Evolutionary conservation across 805 yeast genomes (phyloP).

Genomic region (Monosporozyma aquatica): DNA sequence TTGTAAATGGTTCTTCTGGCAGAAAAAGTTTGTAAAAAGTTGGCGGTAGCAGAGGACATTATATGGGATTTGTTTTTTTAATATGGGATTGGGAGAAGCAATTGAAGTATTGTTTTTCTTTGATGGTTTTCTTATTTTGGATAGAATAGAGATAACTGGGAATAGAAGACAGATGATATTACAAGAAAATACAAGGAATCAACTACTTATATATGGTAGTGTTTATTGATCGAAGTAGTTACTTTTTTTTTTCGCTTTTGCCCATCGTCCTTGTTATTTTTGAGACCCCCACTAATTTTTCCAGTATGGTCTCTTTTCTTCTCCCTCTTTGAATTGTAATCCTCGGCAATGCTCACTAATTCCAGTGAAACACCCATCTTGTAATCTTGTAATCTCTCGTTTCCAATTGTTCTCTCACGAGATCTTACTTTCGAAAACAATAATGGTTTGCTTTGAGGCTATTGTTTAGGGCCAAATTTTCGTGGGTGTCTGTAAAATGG

Average conservation of each 20-base stretch:
- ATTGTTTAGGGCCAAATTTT: too few relatives aligned
- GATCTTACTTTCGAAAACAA: neutral
- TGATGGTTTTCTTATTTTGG: neutral
- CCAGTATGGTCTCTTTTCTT: too few relatives aligned
- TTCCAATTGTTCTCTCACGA: neutral
- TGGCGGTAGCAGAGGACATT: conserved; percentile 15
- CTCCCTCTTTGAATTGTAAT: too few relatives aligned
- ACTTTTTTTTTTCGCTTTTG: too few relatives aligned
- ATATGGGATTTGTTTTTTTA: neutral
- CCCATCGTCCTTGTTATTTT: too few relatives aligned
- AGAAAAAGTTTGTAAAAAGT: conserved; percentile 29
- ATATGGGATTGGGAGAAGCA: neutral
- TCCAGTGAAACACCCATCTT: too few relatives aligned
- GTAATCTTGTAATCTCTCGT: too few relatives aligned
- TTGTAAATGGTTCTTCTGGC: conserved; percentile 42
- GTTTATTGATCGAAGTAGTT: too few relatives aligned
- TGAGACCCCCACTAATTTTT: too few relatives aligned
- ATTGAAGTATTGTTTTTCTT: neutral
- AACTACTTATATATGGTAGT: too few relatives aligned
- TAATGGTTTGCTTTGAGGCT: neutral
- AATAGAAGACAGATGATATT: too few relatives aligned
- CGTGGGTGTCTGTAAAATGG: neutral
- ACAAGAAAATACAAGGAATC: neutral
- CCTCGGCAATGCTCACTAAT: too few relatives aligned
- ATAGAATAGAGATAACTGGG: neutral